A percentile compares a stretch with the other conserved stretches of the same genome.
phyloP scores from a whole-genome alignment of 495 filamentous ascomycete species.

The Aspergillus hancockii region DNA sequence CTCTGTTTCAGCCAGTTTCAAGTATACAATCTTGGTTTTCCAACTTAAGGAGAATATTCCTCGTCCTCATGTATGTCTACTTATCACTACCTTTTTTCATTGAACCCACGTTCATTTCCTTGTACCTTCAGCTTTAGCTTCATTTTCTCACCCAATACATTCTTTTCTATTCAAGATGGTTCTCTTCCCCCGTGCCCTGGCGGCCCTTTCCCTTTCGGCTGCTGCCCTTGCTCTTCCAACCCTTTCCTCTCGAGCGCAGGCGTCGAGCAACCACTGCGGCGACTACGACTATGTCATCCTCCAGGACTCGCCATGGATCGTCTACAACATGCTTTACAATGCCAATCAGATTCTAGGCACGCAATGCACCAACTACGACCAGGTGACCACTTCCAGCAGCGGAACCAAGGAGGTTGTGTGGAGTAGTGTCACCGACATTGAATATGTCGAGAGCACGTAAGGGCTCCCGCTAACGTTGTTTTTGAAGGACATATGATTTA shows the following conservation, averaged over 20 bases:
- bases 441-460: constrained; percentile 28
- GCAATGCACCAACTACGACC: constrained; percentile 38
- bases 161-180: constrained; percentile 6
- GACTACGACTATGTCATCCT: constrained; percentile 31
- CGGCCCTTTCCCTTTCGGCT: constrained; percentile 2
- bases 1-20: background rate
- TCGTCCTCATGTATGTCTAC: no score
- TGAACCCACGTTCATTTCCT: background rate
- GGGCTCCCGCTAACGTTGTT: background rate
- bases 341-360: constrained; percentile 22
- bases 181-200: constrained; percentile 9
- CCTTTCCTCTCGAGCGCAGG: constrained; percentile 3
- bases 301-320: constrained; percentile 35
- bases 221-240: constrained; percentile 2
- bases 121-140: background rate
- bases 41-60: background rate
- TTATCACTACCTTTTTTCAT: background rate
- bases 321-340: constrained; percentile 43
- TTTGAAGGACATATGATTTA: background rate
- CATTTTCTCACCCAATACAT: background rate
- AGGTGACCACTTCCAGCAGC: constrained; percentile 17
- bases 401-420: constrained; percentile 30
- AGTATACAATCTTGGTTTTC: background rate
- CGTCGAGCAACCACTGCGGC: constrained; percentile 27
- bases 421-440: constrained; percentile 30